These are phyloP conservation scores for Teunomyces barrocoloradensis DNA, from an alignment of 805 yeast genomes.

Conservation along the genomic window DNA sequence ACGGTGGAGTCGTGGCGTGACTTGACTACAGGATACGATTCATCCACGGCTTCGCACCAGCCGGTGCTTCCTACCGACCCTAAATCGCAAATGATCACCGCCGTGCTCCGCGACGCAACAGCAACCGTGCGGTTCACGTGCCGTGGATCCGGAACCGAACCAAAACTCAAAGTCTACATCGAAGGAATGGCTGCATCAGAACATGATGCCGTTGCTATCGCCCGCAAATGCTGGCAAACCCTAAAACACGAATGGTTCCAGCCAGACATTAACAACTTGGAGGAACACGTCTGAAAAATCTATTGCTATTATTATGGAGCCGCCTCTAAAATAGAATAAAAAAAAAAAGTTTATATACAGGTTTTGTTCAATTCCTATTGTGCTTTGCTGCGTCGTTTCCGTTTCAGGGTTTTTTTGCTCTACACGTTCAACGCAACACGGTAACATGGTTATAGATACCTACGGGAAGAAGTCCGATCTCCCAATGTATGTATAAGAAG, in stretches of 20 bases:
- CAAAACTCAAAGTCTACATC: slow-evolving; percentile 86
- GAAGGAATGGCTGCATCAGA: slow-evolving; percentile 58
- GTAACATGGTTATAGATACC: slow-evolving; percentile 23
- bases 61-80: slow-evolving; percentile 74
- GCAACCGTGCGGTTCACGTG: slow-evolving; percentile 66
- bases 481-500: slow-evolving; percentile 36
- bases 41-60: slow-evolving; percentile 51
- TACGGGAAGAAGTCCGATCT: slow-evolving; percentile 46
- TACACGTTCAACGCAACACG: slow-evolving; percentile 1
- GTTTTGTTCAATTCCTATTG: not conserved
- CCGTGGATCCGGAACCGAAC: slow-evolving; percentile 96
- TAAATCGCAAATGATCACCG: slow-evolving; percentile 84
- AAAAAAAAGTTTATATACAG: not conserved
- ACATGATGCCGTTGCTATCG: slow-evolving; percentile 51
- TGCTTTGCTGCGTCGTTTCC: not conserved
- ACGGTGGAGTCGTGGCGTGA: slow-evolving; percentile 73
- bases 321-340: not conserved
- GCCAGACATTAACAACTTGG: slow-evolving; percentile 46
- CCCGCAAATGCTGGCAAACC: slow-evolving; percentile 64
- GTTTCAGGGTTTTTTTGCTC: slow-evolving; percentile 1
- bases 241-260: slow-evolving; percentile 64
- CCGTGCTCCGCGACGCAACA: slow-evolving; percentile 30
- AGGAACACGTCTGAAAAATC: slow-evolving; percentile 32
- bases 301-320: not conserved
- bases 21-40: slow-evolving; percentile 77